phyloP scores from a whole-genome alignment of 495 filamentous ascomycete genomes.

The Ascobolus immersus region DNA sequence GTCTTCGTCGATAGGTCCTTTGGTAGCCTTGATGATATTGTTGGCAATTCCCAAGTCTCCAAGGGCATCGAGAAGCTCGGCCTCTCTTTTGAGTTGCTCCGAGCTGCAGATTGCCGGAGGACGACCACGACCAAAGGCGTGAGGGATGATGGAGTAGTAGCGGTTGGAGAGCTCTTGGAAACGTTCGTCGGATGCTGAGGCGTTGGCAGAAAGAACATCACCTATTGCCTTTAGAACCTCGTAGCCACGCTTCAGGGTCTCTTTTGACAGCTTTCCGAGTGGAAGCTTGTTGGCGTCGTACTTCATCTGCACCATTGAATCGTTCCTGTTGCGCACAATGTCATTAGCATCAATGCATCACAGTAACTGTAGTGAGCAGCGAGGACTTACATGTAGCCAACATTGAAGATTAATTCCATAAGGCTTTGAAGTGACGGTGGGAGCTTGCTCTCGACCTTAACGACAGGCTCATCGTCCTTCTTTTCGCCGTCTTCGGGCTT shows the following conservation, averaged over 20 bases:
- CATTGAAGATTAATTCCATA: constrained; percentile 63
- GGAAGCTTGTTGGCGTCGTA: constrained; percentile 61
- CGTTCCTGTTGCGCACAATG: constrained; percentile 8
- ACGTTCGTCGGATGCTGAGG: constrained; percentile 17
- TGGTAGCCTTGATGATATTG: constrained; percentile 43
- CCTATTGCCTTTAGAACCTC: constrained; percentile 47
- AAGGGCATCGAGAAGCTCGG: constrained; percentile 50
- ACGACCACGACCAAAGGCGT: constrained; percentile 45
- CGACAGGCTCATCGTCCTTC: constrained; percentile 15
- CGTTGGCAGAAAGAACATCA: constrained; percentile 27
- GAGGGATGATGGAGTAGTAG: constrained; percentile 64
- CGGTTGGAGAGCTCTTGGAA: constrained; percentile 39
- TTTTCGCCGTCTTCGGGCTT: constrained; percentile 15
- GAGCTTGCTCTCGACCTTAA: constrained; percentile 27
- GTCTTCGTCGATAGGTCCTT: constrained; percentile 19
- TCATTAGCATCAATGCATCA: constrained; percentile 4
- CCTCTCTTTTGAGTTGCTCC: constrained; percentile 38
- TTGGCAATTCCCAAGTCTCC: constrained; percentile 62
- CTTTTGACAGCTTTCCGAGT: constrained; percentile 56
- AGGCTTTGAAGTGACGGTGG: constrained; percentile 33
- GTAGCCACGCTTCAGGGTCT: constrained; percentile 45
- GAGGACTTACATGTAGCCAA: constrained; percentile 10
- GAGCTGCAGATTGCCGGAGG: constrained; percentile 36
- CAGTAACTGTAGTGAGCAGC: no score
- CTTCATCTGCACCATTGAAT: constrained; percentile 36